phyloP scores from a whole-genome alignment of 345 rosid genomes.

The Pseudoturritis turrita region DNA sequence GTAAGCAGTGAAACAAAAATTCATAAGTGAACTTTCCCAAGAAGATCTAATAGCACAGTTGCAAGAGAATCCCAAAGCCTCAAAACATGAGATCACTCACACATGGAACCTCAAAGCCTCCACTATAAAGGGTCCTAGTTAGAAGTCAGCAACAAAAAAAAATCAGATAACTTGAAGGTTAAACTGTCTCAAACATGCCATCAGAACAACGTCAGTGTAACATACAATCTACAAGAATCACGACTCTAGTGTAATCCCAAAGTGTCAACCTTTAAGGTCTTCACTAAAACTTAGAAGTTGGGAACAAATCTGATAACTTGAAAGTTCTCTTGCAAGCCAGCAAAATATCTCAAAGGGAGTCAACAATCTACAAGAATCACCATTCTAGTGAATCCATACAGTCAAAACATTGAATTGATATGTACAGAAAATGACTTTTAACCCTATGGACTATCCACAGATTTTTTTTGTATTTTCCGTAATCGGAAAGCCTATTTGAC shows the following conservation, averaged over 20 bases:
- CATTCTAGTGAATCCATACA: background rate
- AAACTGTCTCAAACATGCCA: background rate
- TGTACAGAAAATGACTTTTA: slow-evolving; percentile 5
- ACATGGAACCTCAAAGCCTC: background rate
- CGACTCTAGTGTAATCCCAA: background rate
- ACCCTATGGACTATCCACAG: background rate
- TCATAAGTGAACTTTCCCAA: background rate
- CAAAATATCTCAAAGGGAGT: slow-evolving; percentile 6
- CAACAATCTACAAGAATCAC: background rate
- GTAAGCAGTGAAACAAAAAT: background rate
- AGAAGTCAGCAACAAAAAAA: background rate
- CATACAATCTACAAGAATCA: background rate
- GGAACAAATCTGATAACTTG: background rate
- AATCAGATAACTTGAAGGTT: background rate
- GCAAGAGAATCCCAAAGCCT: background rate
- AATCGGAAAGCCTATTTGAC: background rate
- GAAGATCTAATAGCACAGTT: background rate
- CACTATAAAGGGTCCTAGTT: background rate
- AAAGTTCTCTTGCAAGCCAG: background rate
- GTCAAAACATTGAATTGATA: background rate
- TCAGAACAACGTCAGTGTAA: background rate
- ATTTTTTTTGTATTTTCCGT: too few species aligned
- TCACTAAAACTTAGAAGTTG: background rate
- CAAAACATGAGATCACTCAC: background rate
- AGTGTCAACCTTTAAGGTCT: background rate